Base-by-base conservation (phyloP, 768 basidiomycete species). In the Suillus sp. region DNA sequence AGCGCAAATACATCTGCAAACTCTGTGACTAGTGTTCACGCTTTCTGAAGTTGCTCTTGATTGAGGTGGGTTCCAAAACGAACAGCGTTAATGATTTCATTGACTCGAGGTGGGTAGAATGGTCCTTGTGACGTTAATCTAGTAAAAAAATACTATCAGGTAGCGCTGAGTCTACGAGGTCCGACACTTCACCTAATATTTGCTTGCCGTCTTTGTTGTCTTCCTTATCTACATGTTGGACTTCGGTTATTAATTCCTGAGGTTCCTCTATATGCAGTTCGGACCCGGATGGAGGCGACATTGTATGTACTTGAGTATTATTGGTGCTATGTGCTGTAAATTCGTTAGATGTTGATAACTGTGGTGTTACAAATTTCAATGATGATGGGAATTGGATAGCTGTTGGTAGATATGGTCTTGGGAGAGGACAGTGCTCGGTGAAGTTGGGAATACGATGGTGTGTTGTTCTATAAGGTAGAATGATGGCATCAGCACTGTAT, bases 1-100 rank as follows among this genome's bases (percentile, higher is more conserved):
- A 81, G 65, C 4, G 79, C 78, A 61, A 80, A 83, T 32, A 72
- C 67, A 63, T 82, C 79, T 0, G 80, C 78, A 59, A 70, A 80
- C 54, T 75, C 62, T 0, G 8, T 48, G 0, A 82, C 38, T 2
- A 80, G 53, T 0, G 42, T 59, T 0, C 51, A 4, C 4, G 4
- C 30, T 4, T 30, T 2, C 2, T 2, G 30, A 30, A 4, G 4
- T 30, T 30, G 30, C 4, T 30, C 30, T 30, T 30, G 30, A 30
- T 30, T 30, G 30, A 30, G 30, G 30, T 38, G 37, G 0, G 18
- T 6, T 0, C 79, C 79, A 2, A 78, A 68, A 1, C 51, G 59
- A 18, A 76, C 60, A 8, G 59, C 58, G 1, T 56, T 27, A 2
- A 72, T 50, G 1, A 76, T 67, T 38, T 65, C 61, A 8, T 60